A percentile compares a stretch with the other conserved stretches of the same genome.
These are phyloP conservation scores for Irpex sp. DNA, from an alignment of 1,284 basidiomycete species.

Conservation along the genomic window DNA sequence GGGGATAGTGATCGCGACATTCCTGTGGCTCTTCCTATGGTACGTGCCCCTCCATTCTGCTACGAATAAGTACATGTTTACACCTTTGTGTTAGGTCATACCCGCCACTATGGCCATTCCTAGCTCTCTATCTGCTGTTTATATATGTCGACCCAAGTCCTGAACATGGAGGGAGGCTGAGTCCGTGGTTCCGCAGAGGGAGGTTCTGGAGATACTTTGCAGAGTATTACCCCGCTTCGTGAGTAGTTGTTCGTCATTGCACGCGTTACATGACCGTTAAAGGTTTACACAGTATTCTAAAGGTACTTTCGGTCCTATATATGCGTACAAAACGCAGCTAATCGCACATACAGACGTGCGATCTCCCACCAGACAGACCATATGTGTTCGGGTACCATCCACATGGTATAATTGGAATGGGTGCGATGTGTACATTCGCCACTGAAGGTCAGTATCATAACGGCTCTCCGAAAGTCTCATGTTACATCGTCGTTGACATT, in stretches of 20 bases:
- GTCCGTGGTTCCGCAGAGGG: conserved; percentile 72
- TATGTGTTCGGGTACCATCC: conserved; percentile 99
- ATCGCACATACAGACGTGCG: conserved; percentile 57
- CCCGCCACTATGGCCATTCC: conserved; percentile 84
- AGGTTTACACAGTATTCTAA: conserved; percentile 46
- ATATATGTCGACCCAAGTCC: conserved; percentile 77
- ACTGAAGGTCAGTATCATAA: conserved; percentile 66
- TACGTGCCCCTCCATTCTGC: conserved; percentile 35
- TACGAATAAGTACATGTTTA: background rate
- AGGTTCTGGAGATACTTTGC: conserved; percentile 84
- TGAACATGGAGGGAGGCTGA: conserved; percentile 74
- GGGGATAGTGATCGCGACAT: conserved; percentile 68
- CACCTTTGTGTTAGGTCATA: conserved; percentile 60
- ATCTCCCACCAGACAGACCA: conserved; percentile 86
- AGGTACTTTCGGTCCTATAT: conserved; percentile 35
- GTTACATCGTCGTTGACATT: conserved; percentile 1
- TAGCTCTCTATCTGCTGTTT: conserved; percentile 86
- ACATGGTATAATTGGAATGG: conserved; percentile 95
- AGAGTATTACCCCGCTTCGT: conserved; percentile 92
- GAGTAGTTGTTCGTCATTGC: conserved; percentile 32
- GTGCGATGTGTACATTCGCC: conserved; percentile 90
- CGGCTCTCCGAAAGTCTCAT: conserved; percentile 8
- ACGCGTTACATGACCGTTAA: background rate
- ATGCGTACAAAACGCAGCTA: background rate
- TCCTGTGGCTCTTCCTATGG: conserved; percentile 79